Percentiles rank a stretch among this genome's conserved stretches.
These are phyloP conservation scores for Suhomyces ambrosiae DNA, from an alignment of 1,139 yeast species.

Conservation along the genomic window DNA sequence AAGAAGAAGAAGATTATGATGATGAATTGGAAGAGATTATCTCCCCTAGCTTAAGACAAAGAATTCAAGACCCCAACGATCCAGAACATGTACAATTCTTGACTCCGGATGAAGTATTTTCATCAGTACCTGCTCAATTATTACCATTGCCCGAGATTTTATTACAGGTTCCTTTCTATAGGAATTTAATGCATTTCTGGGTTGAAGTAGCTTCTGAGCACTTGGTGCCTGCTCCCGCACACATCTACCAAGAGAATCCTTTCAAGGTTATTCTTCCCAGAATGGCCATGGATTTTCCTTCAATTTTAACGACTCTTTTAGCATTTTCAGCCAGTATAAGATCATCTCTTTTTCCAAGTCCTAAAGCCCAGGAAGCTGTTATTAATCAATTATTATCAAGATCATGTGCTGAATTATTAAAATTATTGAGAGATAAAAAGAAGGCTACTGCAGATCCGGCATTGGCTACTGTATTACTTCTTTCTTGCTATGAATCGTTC, in stretches of 20 bases:
- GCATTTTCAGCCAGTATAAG: conserved; percentile 69
- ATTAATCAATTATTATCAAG: conserved; percentile 55
- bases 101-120: conserved; percentile 16
- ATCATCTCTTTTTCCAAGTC: conserved; percentile 24
- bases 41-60: background rate
- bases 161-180: conserved; percentile 58
- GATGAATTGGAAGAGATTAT: conserved; percentile 4
- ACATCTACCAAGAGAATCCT: conserved; percentile 63
- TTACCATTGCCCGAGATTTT: conserved; percentile 61
- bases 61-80: background rate
- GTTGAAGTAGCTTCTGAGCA: conserved; percentile 61
- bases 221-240: conserved; percentile 70
- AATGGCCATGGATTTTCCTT: conserved; percentile 64
- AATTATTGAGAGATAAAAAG: conserved; percentile 50
- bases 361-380: conserved; percentile 37
- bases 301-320: conserved; percentile 59
- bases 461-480: conserved; percentile 60
- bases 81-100: conserved; percentile 1
- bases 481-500: conserved; percentile 66
- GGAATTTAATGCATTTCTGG: conserved; percentile 65
- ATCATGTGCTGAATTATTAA: conserved; percentile 58
- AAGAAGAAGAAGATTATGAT: conserved; percentile 4
- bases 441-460: conserved; percentile 68
- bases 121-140: conserved; percentile 47
- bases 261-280: conserved; percentile 66